Base-by-base conservation (phyloP, 1,284 basidiomycete genomes). In the Apiotrichum montevideense region DNA sequence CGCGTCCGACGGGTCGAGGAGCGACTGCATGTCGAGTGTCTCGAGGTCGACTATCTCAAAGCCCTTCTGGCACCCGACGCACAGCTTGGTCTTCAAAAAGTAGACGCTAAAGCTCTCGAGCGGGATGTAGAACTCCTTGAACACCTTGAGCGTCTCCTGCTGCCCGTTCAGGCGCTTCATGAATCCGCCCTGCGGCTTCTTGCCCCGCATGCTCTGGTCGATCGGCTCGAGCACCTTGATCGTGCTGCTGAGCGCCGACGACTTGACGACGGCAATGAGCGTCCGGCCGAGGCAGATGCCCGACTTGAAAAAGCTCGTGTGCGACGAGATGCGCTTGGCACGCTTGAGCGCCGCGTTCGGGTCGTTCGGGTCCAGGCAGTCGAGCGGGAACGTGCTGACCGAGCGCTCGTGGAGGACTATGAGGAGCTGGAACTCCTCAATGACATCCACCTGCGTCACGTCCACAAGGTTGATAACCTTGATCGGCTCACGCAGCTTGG, bases 31-130 rank as follows among this genome's bases (percentile, higher is more conserved):
- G 75, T 98, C 96, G 73, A 99, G 80, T 55, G 88, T 96, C 61
- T 98, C 94, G 51, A 98, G 82, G 76, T 99, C 96, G 63, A 99
- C 93, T 66, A 98, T 98, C 79, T 98, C 96, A 73, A 99, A 98
- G n/a, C 96, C 96, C 71, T 93, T 90, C 13, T 93, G 91, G 71
- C 93, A 96, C 1, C 95, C 96, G 11, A 99, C 90, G 72, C 96
- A 98, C 58, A 99, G 84, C 79, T 90, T 92, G 54, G 94, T 97
- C 81, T 96, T 97, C 66, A 99, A 82, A 79, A 97, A 98, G 78
- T 98, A 93, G 50, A 98, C 90, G 8, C 93, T 97, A 62, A 86
- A 91, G 51, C 91, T 95, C 76, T 98, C 94, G 14, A 96, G 91
- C 0, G 96, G 95, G 58, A 98, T 97, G 76, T 98, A 98, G 77